These are phyloP conservation scores for Leccinum colubrinum DNA, from an alignment of 1,284 basidiomycete species.

Conservation along the genomic window DNA sequence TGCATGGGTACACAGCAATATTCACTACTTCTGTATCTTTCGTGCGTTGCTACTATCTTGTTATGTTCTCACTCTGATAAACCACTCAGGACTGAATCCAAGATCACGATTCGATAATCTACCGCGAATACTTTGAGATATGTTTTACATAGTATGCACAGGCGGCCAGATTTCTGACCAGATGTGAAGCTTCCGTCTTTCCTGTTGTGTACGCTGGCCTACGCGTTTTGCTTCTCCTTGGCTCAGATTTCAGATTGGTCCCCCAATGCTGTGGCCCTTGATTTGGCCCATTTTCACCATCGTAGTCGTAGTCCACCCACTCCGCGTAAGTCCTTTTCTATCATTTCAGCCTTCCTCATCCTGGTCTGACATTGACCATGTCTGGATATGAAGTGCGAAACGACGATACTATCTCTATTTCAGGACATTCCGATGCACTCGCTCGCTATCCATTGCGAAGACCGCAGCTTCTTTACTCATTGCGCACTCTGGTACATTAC, in stretches of 20 bases:
- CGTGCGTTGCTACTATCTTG: constrained; percentile 41
- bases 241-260: constrained; percentile 56
- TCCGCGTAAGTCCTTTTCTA: constrained; percentile 52
- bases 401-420: too few species aligned
- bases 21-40: constrained; percentile 93
- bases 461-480: too few species aligned
- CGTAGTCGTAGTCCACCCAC: constrained; percentile 72
- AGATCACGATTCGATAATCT: constrained; percentile 67
- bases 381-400: constrained; percentile 9
- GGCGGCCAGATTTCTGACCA: constrained; percentile 2
- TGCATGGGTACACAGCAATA: constrained; percentile 74
- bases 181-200: constrained; percentile 69
- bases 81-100: constrained; percentile 67
- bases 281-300: constrained; percentile 51
- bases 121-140: constrained; percentile 82
- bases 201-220: constrained; percentile 71
- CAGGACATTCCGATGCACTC: too few species aligned
- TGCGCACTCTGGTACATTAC: too few species aligned
- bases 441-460: too few species aligned
- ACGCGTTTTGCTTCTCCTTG: constrained; percentile 88
- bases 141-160: constrained; percentile 9
- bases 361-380: neutral
- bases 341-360: neutral
- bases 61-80: neutral
- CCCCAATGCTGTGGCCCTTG: constrained; percentile 52